These are phyloP conservation scores for Cutaneotrichosporon sp. DNA, from an alignment of 1,284 basidiomycete genomes.

Conservation along the genomic window DNA sequence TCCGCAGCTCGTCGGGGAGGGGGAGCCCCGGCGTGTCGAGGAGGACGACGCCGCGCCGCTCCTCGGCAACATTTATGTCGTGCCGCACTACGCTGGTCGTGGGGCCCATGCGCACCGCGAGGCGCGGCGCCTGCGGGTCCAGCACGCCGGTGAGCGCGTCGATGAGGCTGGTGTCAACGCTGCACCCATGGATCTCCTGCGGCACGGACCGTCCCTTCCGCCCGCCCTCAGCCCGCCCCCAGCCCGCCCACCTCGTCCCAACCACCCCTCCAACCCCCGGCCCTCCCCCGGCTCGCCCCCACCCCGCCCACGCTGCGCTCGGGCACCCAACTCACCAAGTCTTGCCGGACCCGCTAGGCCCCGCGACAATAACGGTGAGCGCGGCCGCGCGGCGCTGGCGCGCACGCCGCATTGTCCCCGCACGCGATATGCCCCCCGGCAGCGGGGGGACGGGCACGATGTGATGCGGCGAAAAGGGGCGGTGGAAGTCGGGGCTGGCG, in stretches of 20 bases:
- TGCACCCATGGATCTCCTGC: constrained; percentile 8
- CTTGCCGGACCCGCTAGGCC: constrained; percentile 44
- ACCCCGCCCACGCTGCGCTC: too few species aligned
- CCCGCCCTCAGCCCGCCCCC: neutral
- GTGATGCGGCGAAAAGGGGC: constrained; percentile 38
- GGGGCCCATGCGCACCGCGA: constrained; percentile 8
- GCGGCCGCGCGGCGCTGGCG: constrained; percentile 24
- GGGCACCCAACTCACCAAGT: constrained; percentile 47
- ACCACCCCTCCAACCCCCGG: too few species aligned
- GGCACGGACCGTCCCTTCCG: constrained; percentile 27
- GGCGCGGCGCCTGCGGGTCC: constrained; percentile 13
- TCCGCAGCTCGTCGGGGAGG: neutral
- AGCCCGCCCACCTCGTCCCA: too few species aligned
- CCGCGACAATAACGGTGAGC: constrained; percentile 45
- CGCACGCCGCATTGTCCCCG: constrained; percentile 12
- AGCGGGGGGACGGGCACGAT: constrained; percentile 17
- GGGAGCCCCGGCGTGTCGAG: constrained; percentile 50
- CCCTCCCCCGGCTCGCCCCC: neutral
- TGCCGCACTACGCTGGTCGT: constrained; percentile 21
- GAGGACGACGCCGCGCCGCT: constrained; percentile 17
- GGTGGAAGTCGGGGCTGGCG: constrained; percentile 33
- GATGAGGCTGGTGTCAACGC: constrained; percentile 18
- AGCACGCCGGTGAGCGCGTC: constrained; percentile 22
- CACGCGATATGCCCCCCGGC: constrained; percentile 4
- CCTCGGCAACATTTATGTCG: constrained; percentile 9